Base-by-base conservation (phyloP, 306 rosid genomes). In the Dicorynia guianensis region DNA sequence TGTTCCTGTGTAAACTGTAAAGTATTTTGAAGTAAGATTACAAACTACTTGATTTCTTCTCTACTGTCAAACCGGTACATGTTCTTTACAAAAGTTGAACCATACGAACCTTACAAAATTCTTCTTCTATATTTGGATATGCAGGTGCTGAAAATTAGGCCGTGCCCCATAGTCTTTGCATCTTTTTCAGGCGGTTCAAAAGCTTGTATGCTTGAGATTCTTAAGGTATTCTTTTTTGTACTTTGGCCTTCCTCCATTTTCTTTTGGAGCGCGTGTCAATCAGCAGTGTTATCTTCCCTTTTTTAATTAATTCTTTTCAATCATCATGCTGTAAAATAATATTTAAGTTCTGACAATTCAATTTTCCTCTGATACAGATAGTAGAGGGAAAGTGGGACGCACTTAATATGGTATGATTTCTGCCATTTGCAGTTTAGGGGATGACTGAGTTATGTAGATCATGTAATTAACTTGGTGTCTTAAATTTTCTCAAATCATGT, bases 161-260 rank as follows among this genome's bases (percentile, higher is more conserved):
- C 88, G 35, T 82, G 96, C 81, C 99, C 97, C 20, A 71, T 95
- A 71, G 96, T 95, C 33, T 87, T 95, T 50, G 92, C 91, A 11
- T 92, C 98, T 43, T 92, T 95, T 80, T 92, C 97, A 38, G 98
- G 98, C 12, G 98, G 97, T 78, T 82, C 98, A 50, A 90, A 85
- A 86, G 84, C 97, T 69, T 95, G 96, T 74, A 89, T 95, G 98
- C 69, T 72, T 64, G 88, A 87, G 84, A 81, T 92, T 86, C 90
- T 95, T 78, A 93, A 90, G 99, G 99, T 95, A 81, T 79, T 78
- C 39, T 69, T 15, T 82, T 85, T 20, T n/a, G 18, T n/a, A 48
- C 65, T 58, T 14, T 7, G 10, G 25, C 39, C 54, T 9, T 20
- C 39, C n/a, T 10, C 20, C 30, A 3, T n/a, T 35, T 7, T 18